These are phyloP conservation scores for Starmerella bombicola DNA, from an alignment of 805 yeast genomes.

Conservation along the genomic window DNA sequence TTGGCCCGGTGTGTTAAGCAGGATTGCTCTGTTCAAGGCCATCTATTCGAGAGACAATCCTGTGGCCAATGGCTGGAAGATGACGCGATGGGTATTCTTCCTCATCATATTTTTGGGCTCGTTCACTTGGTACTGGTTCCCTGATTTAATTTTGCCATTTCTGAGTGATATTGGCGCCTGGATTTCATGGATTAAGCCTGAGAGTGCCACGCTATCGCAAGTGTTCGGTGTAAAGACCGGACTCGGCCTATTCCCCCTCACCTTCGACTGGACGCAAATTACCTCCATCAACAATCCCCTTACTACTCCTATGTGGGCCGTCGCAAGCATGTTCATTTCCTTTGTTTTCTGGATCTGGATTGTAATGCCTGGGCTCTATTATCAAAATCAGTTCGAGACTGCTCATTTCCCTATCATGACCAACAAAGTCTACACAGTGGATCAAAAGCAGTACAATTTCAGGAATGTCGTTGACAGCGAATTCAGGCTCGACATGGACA, in stretches of 20 bases:
- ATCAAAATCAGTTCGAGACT: conserved; percentile 45
- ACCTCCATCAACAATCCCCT: conserved; percentile 44
- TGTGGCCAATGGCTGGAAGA: conserved; percentile 48
- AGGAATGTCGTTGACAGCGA: conserved; percentile 36
- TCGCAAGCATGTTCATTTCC: conserved; percentile 35
- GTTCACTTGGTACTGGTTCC: conserved; percentile 46
- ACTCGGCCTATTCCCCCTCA: conserved; percentile 51
- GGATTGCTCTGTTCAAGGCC: conserved; percentile 44
- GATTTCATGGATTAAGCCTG: conserved; percentile 51
- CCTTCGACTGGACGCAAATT: conserved; percentile 60
- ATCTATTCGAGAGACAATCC: conserved; percentile 40
- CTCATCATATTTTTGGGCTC: conserved; percentile 34
- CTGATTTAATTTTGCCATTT: conserved; percentile 48
- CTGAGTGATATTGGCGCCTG: conserved; percentile 43
- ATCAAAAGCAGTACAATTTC: conserved; percentile 40
- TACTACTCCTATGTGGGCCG: conserved; percentile 44
- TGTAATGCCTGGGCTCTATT: conserved; percentile 31
- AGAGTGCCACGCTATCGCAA: conserved; percentile 47
- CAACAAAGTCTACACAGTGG: conserved; percentile 42
- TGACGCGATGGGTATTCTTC: conserved; percentile 42
- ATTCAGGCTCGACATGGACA: conserved; percentile 36
- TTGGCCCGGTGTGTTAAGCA: conserved; percentile 59
- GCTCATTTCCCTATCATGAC: conserved; percentile 43
- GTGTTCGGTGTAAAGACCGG: conserved; percentile 56
- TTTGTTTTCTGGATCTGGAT: conserved; percentile 40